Conservation (phyloP, 176 grass and related monocot genomes). For the Raddia distichophylla region DNA sequence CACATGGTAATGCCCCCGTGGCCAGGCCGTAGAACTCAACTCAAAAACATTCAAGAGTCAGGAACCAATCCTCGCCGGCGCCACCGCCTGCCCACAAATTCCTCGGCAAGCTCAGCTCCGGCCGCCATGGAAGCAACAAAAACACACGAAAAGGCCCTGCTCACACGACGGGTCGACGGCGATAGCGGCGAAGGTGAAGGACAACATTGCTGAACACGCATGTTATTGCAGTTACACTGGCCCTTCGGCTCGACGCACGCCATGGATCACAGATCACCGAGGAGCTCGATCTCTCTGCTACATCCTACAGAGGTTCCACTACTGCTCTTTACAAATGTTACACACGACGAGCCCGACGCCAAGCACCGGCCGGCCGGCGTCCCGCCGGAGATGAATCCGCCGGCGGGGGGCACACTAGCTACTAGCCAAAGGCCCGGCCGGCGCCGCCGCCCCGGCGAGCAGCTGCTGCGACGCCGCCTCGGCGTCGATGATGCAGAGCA, state of each 20-base stretch:
- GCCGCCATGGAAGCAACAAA: not conserved
- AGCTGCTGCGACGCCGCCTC: conserved; percentile 44
- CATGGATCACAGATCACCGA: not conserved
- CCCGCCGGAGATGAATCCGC: not conserved
- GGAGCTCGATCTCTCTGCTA: not conserved
- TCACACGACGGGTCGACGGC: not conserved
- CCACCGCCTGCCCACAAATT: not conserved
- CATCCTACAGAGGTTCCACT: conserved; percentile 10
- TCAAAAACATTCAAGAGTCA: not conserved
- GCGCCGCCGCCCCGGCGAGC: conserved; percentile 10
- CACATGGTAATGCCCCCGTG: not conserved
- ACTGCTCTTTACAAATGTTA: conserved; percentile 36
- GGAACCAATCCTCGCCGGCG: not conserved
- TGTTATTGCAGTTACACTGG: not conserved
- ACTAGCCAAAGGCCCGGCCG: conserved; percentile 1
- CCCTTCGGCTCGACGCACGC: not conserved
- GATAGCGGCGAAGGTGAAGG: not conserved
- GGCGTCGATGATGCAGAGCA: conserved; percentile 68
- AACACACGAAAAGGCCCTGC: not conserved
- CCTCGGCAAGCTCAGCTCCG: not conserved
- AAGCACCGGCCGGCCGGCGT: not conserved
- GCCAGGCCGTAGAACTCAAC: not conserved
- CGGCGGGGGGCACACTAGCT: not conserved
- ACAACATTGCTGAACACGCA: not conserved
- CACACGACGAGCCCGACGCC: not conserved